These are phyloP conservation scores for Rhododendron kiyosumense DNA, from an alignment of 148 eudicot genomes.

Conservation along the genomic window DNA sequence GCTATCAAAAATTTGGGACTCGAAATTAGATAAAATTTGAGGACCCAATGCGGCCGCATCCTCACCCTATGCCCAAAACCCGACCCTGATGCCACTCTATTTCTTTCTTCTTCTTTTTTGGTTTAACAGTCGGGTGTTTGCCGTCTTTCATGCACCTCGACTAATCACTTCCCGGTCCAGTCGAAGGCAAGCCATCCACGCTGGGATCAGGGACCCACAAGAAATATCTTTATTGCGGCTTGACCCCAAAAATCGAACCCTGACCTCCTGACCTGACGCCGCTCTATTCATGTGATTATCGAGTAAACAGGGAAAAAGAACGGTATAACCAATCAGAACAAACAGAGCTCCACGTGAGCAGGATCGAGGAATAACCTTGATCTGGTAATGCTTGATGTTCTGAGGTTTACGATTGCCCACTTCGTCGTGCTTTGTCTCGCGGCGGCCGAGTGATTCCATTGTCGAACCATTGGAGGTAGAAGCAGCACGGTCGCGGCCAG, in stretches of 20 bases:
- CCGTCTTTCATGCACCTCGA: too few relatives aligned
- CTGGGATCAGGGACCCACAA: too few relatives aligned
- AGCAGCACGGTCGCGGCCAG: conserved; percentile 4
- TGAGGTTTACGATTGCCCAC: conserved; percentile 29
- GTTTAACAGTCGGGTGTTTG: too few relatives aligned
- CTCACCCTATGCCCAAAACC: background rate
- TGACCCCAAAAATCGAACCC: too few relatives aligned
- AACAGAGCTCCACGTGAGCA: background rate
- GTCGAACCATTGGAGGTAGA: conserved; percentile 9
- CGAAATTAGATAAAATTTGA: background rate
- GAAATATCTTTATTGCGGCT: too few relatives aligned
- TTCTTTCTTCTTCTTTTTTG: too few relatives aligned
- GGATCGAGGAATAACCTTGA: conserved; percentile 41
- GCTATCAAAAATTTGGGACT: background rate
- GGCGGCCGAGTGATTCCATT: conserved; percentile 4
- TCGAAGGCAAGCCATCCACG: too few relatives aligned
- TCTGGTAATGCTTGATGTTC: conserved; percentile 57
- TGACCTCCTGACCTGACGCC: too few relatives aligned
- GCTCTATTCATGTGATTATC: background rate
- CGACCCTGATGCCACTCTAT: background rate
- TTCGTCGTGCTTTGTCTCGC: conserved; percentile 10
- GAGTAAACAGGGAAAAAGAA: background rate
- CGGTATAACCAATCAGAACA: background rate
- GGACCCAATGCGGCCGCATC: background rate
- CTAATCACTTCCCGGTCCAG: too few relatives aligned